Percentiles rank a stretch among this genome's conserved stretches.
Evolutionary conservation across 495 filamentous ascomycete genomes (phyloP).

Genomic region (Aspergillus carlsbadensis): DNA sequence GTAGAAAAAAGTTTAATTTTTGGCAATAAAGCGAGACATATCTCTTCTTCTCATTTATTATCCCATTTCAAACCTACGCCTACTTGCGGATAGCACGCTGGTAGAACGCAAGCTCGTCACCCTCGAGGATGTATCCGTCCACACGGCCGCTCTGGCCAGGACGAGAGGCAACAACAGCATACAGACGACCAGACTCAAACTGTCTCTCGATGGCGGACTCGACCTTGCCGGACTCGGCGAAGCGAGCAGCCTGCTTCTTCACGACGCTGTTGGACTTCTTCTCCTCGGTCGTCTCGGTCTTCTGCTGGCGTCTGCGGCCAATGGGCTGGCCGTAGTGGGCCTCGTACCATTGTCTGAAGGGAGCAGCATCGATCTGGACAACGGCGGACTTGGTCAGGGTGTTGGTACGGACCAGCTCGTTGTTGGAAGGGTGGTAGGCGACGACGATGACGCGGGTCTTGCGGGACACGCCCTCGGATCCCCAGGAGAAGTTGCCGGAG

Average conservation of each 20-base stretch:
- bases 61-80: constrained; percentile 18
- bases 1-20: constrained; percentile 15
- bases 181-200: constrained; percentile 97
- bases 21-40: constrained; percentile 29
- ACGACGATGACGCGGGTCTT: constrained; percentile 98
- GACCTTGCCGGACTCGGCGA: constrained; percentile 82
- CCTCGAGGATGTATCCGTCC: constrained; percentile 98
- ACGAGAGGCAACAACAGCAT: constrained; percentile 84
- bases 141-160: constrained; percentile 94
- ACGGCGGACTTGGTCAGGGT: constrained; percentile 98
- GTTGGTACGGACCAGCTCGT: constrained; percentile 99
- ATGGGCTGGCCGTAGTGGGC: constrained; percentile 92
- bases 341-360: constrained; percentile 99
- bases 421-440: constrained; percentile 99
- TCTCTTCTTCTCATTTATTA: constrained; percentile 17
- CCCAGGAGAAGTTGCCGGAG: constrained; percentile 99
- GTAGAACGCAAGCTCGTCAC: constrained; percentile 99
- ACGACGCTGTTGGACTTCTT: constrained; percentile 92
- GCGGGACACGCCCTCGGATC: constrained; percentile 92
- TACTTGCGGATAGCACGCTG: constrained; percentile 97
- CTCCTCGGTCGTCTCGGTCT: constrained; percentile 65
- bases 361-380: constrained; percentile 96
- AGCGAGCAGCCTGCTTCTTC: constrained; percentile 92
- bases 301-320: constrained; percentile 87
- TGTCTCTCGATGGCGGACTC: constrained; percentile 90